Base-by-base conservation (phyloP, 129 eudicot genomes). In the Flaveria bidentis region DNA sequence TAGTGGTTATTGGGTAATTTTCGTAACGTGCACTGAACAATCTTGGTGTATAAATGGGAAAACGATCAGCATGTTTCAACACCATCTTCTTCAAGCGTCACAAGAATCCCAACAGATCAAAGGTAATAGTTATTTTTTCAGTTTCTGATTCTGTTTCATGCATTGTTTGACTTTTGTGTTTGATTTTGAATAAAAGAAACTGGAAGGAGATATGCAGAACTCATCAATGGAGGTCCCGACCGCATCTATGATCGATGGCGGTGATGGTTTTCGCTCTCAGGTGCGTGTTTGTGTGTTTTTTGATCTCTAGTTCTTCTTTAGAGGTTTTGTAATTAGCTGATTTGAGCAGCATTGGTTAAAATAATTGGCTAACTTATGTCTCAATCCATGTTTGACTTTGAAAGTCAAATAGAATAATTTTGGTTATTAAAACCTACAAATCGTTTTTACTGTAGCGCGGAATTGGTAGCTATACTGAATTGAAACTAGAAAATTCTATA, bases 1-100 rank as follows among this genome's bases (percentile, higher is more conserved):
- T 10, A 47, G 55, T 52, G 68, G 23, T 64, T 45, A 50, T 17
- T 55, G 51, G 74, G 47, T 30, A 36, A 39, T 51, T 71, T 36
- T 74, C 87, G 44, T 85, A 71, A 81, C 77, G 78, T 81, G 76
- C 78, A 85, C 84, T 85, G 61, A 56, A 66, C 41, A 73, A 55
- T 60, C 33, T 73, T 53, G 44, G 11, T 20, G 18, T 83, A 82
- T 85, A 76, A 80, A 84, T 91, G 97, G 80, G 68, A 73, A 81
- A 75, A 47, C 60, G 82, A 20, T 74, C 65, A 17, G 78, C 69
- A 73, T 86, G 83, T 62, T 83, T 85, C 77, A 80, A 64, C 85
- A 79, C 73, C 10, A 56, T 74, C 83, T 22, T 64, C 17, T 22
- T 64, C 17, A 81, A 78, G 50, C 22, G 50, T 46, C 42, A 66